Evolutionary conservation across 1,284 basidiomycete species (phyloP).

Genomic region (Ustanciosporium gigantosporum): DNA sequence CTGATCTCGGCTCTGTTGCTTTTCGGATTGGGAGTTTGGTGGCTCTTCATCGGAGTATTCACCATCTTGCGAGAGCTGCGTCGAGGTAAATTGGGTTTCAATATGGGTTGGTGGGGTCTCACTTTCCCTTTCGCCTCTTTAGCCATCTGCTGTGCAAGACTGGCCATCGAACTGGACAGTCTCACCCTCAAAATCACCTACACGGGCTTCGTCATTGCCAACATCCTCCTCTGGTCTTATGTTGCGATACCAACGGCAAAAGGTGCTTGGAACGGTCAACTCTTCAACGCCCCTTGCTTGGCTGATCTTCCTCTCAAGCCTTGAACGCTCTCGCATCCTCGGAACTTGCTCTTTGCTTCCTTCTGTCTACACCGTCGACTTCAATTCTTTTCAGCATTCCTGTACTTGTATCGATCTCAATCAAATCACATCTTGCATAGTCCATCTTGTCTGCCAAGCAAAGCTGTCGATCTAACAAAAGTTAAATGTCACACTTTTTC

Average conservation of each 20-base stretch:
- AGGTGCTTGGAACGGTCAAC: constrained; percentile 40
- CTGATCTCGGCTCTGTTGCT: constrained; percentile 45
- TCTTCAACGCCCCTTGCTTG: constrained; percentile 51
- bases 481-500: too few relatives aligned
- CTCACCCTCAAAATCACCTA: constrained; percentile 45
- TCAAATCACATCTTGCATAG: too few relatives aligned
- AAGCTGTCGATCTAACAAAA: too few relatives aligned
- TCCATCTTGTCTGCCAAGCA: too few relatives aligned
- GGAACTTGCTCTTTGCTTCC: too few relatives aligned
- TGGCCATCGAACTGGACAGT: constrained; percentile 45
- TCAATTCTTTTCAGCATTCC: too few relatives aligned
- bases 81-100: constrained; percentile 40
- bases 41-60: constrained; percentile 35
- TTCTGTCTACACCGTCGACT: too few relatives aligned
- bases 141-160: constrained; percentile 34
- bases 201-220: constrained; percentile 36
- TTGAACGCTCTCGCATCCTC: not conserved
- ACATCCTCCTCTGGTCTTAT: constrained; percentile 35
- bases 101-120: constrained; percentile 49
- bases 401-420: too few relatives aligned
- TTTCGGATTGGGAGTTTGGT: constrained; percentile 49
- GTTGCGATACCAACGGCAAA: constrained; percentile 45
- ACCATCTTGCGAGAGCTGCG: constrained; percentile 39
- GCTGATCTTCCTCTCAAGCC: constrained; percentile 47
- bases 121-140: constrained; percentile 47